phyloP scores from a whole-genome alignment of 2,329 filamentous ascomycete species.

The Lasiodiplodia hormozganensis region DNA sequence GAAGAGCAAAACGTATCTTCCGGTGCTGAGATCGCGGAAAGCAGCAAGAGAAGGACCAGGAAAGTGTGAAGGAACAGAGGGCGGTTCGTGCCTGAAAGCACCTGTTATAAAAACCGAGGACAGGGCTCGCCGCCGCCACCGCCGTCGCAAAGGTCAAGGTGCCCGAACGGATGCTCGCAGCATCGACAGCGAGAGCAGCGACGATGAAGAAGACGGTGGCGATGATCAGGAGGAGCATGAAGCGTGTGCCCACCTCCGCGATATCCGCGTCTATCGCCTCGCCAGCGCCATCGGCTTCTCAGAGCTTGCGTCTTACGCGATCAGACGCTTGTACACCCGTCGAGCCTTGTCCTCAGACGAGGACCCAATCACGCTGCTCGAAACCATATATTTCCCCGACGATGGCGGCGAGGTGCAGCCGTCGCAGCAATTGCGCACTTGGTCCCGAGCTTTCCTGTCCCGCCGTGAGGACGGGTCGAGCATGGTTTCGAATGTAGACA shows the following conservation, averaged over 20 bases:
- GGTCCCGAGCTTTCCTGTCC: background rate
- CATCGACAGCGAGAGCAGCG: background rate
- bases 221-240: background rate
- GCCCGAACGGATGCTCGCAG: background rate
- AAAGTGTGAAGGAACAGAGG: background rate
- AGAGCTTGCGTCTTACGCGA: conserved; percentile 44
- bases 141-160: background rate
- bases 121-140: background rate
- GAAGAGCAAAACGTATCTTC: background rate
- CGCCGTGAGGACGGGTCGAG: background rate
- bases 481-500: conserved; percentile 5
- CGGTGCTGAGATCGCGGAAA: conserved; percentile 27
- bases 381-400: background rate
- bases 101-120: background rate
- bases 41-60: no score
- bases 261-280: conserved; percentile 43
- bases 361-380: conserved; percentile 4
- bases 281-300: conserved; percentile 44
- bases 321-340: conserved; percentile 36
- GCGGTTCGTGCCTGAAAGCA: background rate
- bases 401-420: background rate
- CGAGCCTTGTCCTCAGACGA: background rate
- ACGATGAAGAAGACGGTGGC: background rate
- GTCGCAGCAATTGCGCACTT: background rate
- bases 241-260: conserved; percentile 29